phyloP scores from a whole-genome alignment of 257 asterid species.

The Euphrasia confusa region DNA sequence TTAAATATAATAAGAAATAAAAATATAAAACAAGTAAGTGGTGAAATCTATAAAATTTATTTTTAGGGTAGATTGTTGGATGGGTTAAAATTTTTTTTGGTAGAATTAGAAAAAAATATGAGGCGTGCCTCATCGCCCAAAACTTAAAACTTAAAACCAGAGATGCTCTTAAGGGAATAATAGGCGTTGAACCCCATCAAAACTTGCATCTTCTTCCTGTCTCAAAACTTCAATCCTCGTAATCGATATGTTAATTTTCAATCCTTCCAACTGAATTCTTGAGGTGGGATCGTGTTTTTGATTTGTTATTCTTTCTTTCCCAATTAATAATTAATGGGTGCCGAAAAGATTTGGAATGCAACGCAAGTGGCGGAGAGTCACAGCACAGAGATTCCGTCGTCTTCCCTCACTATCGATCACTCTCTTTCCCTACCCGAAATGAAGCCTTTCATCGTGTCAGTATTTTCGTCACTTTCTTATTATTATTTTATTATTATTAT shows the following conservation, averaged over 20 bases:
- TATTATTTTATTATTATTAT: neutral
- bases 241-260: neutral
- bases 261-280: neutral
- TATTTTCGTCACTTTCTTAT: neutral
- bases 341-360: slow-evolving; percentile 70
- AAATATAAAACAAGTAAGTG: no score
- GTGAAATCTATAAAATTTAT: no score
- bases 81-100: no score
- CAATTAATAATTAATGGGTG: slow-evolving; percentile 34
- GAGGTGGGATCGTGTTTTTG: neutral
- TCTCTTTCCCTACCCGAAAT: slow-evolving; percentile 61
- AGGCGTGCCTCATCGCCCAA: no score
- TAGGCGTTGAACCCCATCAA: neutral
- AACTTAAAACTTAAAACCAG: no score
- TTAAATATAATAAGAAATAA: no score
- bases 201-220: neutral
- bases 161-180: no score
- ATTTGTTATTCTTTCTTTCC: neutral
- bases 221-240: neutral
- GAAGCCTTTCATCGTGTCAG: slow-evolving; percentile 76
- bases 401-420: slow-evolving; percentile 64
- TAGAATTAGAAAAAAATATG: no score
- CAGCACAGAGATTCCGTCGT: slow-evolving; percentile 61
- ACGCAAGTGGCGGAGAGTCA: slow-evolving; percentile 63
- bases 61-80: no score